phyloP scores from a whole-genome alignment of 2,329 filamentous ascomycete species.

The Alternaria ventricosa region DNA sequence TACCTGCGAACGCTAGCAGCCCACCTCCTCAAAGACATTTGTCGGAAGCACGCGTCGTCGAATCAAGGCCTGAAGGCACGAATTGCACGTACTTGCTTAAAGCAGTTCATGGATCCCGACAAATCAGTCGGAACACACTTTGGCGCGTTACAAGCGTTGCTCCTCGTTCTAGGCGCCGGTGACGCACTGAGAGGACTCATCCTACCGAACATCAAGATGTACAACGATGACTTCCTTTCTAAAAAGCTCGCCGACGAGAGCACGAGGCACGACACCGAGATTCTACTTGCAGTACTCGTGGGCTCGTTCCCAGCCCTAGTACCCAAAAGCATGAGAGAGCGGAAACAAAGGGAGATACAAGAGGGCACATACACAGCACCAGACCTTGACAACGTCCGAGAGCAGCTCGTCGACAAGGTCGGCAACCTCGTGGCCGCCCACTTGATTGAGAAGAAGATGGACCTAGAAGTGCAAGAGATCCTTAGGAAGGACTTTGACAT shows the following conservation, averaged over 20 bases:
- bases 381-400: constrained; percentile 50
- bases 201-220: constrained; percentile 69
- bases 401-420: constrained; percentile 51
- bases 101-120: constrained; percentile 86
- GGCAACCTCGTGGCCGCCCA: constrained; percentile 46
- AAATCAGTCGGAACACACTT: constrained; percentile 86
- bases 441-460: constrained; percentile 44
- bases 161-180: constrained; percentile 74
- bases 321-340: constrained; percentile 3
- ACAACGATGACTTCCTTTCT: constrained; percentile 64
- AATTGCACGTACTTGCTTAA: constrained; percentile 90
- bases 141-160: constrained; percentile 82
- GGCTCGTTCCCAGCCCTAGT: constrained; percentile 60
- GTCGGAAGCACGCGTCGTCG: constrained; percentile 78
- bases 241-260: constrained; percentile 59
- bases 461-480: constrained; percentile 18
- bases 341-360: constrained; percentile 48
- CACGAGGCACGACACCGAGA: constrained; percentile 65
- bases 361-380: constrained; percentile 49
- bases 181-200: constrained; percentile 68
- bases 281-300: constrained; percentile 65
- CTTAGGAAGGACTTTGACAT: constrained; percentile 11
- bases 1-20: constrained; percentile 84
- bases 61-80: constrained; percentile 86
- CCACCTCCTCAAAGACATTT: constrained; percentile 79